Base-by-base conservation (phyloP, 2,329 filamentous ascomycete genomes). In the Aplosporella prunicola region DNA sequence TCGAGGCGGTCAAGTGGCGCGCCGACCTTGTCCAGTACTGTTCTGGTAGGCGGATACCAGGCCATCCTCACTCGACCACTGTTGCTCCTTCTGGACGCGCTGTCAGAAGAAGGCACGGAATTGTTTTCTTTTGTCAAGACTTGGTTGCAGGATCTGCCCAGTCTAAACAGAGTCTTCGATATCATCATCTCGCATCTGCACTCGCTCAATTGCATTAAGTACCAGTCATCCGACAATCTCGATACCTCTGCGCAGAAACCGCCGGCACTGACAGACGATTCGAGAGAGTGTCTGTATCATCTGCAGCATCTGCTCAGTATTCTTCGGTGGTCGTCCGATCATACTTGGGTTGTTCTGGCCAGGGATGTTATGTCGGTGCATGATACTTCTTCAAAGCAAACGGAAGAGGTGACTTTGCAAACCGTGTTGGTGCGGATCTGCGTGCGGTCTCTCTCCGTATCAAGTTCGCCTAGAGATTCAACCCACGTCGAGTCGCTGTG, bases 11-110 rank as follows among this genome's bases (percentile, higher is more conserved):
- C 47, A 5, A 51, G 48, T 46, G 31, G 50, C 39, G 38, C 47
- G 45, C 33, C 47, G 33, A 32, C 47, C 42, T 24, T 57, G 50
- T 30, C 46, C 53, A 4, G 51, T 52, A 10, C 65, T 71, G 17
- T 64, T 72, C 20, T 30, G 10, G 46, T 71, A 59, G 51, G 76
- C 18, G 68, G 80, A 45, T 84, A 79, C 51, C 75, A 83, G 47
- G 64, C 80, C 5, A 80, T 94, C 64, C 68, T 96, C 26, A 80
- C 80, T 5, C 76, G 86, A 33, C 89, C 89, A 1, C 60, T 94
- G 13, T 81, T 95, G 45, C 62, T 93, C 9, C 71, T 93, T 45
- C 66, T 96, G 17, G 89, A 96, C 57, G 72, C 80, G 1, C 66
- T 96, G 1, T 62, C 74, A 13, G 80, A 88, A 41, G 78, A 85